Evolutionary conservation across 139 green algal genomes (phyloP).

Genomic region (Tetradesmus obliquus): DNA sequence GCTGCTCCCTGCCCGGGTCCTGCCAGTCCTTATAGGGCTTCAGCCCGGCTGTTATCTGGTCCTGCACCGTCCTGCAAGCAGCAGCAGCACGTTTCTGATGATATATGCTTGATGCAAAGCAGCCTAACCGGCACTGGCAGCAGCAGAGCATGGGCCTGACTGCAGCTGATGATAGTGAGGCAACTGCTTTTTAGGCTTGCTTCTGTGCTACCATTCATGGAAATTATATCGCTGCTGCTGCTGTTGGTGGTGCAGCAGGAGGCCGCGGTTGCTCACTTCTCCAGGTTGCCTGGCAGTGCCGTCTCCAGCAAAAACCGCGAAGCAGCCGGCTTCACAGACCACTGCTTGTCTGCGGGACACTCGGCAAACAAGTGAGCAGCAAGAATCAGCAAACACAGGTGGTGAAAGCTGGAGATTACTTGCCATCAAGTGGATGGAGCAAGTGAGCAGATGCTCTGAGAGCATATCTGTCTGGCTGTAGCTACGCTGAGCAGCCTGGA

Average conservation of each 20-base stretch:
- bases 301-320: slow-evolving; percentile 29
- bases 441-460: too few species aligned
- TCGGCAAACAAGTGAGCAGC: not conserved
- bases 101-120: too few species aligned
- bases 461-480: too few species aligned
- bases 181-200: too few species aligned
- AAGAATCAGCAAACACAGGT: not conserved
- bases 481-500: too few species aligned
- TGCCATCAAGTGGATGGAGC: too few species aligned
- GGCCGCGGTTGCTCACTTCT: slow-evolving; percentile 15
- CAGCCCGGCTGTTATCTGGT: slow-evolving; percentile 35
- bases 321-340: slow-evolving; percentile 22
- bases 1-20: slow-evolving; percentile 21
- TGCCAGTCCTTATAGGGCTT: slow-evolving; percentile 33
- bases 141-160: too few species aligned
- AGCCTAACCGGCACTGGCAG: too few species aligned
- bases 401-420: not conserved
- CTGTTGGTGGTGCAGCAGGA: not conserved
- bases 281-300: slow-evolving; percentile 5
- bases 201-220: too few species aligned
- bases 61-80: slow-evolving; percentile 18
- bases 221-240: not conserved
- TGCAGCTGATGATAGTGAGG: too few species aligned
- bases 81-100: not conserved
- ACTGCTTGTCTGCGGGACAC: slow-evolving; percentile 10